Evolutionary conservation across 192 early-diverging fungal genomes (phyloP), one percentile per base, ranked within the genome.

Genomic region (Linnemannia exigua): DNA sequence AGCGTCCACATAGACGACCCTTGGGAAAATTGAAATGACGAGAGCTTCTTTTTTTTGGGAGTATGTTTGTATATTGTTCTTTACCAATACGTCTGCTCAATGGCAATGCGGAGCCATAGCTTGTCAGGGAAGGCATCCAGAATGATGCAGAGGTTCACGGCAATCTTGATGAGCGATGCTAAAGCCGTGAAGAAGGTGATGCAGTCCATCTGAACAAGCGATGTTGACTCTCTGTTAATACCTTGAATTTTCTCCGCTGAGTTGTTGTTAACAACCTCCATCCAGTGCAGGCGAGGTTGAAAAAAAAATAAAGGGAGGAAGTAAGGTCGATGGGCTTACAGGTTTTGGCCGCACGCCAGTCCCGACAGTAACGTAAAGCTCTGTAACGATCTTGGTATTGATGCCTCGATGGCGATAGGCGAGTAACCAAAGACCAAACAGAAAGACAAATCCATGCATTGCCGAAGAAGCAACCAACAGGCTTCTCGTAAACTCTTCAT

Each of bases 81-180:
- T 63, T 73, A 86, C 84, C 84, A 86, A 25, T 86, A 86, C 12
- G 61, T 67, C 70, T 86, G 84, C 28, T 86, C 84, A 52, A 86
- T 72, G 5, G 70, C 38, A 38, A 86, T 86, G 47, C 84, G 84
- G 20, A 86, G 44, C 84, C 84, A 86, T 1, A 86, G 63, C 70
- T 38, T 86, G 28, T 86, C 70, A 20, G 48, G 76, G 51, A 73
- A 67, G 15, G 80, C 72, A 54, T 86, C 78, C 20, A 86, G 36
- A 48, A 80, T 76, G 19, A 86, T 11, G 0, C 70, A 75, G 8
- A 80, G 11, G 47, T 86, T 86, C 22, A 79, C 78, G 25, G 72
- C 74, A 25, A 86, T 48, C 44, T 86, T 86, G 44, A 80, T 54
- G 25, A 86, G 37, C 3, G 84, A 86, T 15, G 84, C 84, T 36